These are phyloP conservation scores for Wallacemonas sp. DNA, from an alignment of 208 protist species.

Conservation along the genomic window DNA sequence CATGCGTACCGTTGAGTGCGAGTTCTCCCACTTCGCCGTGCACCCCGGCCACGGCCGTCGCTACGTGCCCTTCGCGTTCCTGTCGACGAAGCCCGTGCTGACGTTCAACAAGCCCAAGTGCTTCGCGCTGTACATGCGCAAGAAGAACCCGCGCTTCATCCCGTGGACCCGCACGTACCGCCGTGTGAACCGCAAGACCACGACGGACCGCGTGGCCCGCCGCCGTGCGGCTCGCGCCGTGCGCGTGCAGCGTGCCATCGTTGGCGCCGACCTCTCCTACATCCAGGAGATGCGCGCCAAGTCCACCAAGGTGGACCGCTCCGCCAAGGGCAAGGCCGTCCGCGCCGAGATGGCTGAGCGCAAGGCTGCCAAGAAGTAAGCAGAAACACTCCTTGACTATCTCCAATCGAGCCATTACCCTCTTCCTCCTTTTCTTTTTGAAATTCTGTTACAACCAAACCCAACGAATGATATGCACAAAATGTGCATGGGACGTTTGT, in stretches of 20 bases:
- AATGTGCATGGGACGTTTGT: too few relatives aligned
- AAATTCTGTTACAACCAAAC: neutral
- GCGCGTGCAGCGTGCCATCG: constrained; percentile 77
- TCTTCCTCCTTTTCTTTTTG: constrained; percentile 18
- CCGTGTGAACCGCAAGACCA: constrained; percentile 92
- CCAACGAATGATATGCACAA: neutral
- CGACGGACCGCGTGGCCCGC: constrained; percentile 79
- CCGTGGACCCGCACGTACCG: constrained; percentile 94
- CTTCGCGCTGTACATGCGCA: constrained; percentile 92
- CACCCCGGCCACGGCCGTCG: constrained; percentile 93
- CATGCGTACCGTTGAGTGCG: constrained; percentile 93
- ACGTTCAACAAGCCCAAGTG: constrained; percentile 91
- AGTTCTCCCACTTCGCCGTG: constrained; percentile 93
- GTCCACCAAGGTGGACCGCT: constrained; percentile 75
- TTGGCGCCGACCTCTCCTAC: constrained; percentile 88
- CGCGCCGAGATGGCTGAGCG: constrained; percentile 88
- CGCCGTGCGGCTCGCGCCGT: constrained; percentile 81
- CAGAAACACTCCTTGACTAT: too few relatives aligned
- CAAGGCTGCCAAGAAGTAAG: constrained; percentile 91
- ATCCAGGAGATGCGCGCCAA: constrained; percentile 86
- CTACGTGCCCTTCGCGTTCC: constrained; percentile 93
- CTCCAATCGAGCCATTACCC: too few relatives aligned
- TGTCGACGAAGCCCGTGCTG: constrained; percentile 94
- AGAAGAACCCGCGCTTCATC: constrained; percentile 94
- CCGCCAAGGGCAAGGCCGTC: constrained; percentile 86